These are phyloP conservation scores for Arabidopsis suecica DNA, from an alignment of 345 rosid genomes.

Conservation along the genomic window DNA sequence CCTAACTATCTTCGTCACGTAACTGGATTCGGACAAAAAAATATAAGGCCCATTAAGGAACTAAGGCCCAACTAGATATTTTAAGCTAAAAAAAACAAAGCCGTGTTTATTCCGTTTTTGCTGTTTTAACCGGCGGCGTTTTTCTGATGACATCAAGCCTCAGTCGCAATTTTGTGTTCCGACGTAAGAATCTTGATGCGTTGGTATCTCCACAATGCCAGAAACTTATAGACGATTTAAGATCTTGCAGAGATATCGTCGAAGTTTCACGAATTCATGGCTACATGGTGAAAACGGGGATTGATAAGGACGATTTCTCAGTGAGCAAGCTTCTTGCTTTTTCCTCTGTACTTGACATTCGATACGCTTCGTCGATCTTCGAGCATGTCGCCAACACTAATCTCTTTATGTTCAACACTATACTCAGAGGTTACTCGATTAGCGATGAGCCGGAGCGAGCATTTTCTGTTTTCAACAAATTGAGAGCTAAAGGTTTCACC, in stretches of 20 bases:
- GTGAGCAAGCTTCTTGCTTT: constrained; percentile 70
- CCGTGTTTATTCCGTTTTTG: not conserved
- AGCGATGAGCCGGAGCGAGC: constrained; percentile 56
- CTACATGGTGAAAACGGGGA: constrained; percentile 60
- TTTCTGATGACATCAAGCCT: constrained; percentile 27
- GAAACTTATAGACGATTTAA: constrained; percentile 45
- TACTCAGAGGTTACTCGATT: constrained; percentile 61
- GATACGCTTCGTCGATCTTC: constrained; percentile 67
- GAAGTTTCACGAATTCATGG: constrained; percentile 63
- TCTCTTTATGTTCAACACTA: constrained; percentile 67
- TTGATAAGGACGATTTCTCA: constrained; percentile 55
- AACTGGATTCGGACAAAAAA: not conserved
- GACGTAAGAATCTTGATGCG: constrained; percentile 28
- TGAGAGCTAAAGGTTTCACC: constrained; percentile 53
- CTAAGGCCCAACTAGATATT: not conserved
- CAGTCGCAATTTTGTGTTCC: constrained; percentile 26
- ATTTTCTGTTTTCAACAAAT: constrained; percentile 55
- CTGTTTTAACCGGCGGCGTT: not conserved
- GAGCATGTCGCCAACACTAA: constrained; percentile 51
- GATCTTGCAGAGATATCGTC: constrained; percentile 45
- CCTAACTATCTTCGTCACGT: constrained; percentile 11
- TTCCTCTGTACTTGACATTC: constrained; percentile 47
- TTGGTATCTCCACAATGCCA: constrained; percentile 19
- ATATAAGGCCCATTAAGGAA: not conserved
- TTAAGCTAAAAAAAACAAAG: not conserved